phyloP scores from a whole-genome alignment of 768 basidiomycete genomes.

The Multifurca ochricompacta region DNA sequence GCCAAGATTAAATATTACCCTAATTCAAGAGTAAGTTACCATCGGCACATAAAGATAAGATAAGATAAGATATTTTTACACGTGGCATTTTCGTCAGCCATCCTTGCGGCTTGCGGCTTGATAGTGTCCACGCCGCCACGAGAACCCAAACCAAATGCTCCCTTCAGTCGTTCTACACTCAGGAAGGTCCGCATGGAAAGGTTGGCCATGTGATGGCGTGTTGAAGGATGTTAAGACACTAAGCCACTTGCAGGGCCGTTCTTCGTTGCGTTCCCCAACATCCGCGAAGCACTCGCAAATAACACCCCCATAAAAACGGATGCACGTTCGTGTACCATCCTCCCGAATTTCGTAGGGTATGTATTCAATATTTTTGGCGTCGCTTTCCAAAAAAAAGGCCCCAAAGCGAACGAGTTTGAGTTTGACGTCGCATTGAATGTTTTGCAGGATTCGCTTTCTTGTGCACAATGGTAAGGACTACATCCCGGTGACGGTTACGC shows the following conservation, averaged over 20 bases:
- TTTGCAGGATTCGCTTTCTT: conserved; percentile 69
- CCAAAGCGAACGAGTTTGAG: too few species aligned
- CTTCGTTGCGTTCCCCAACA: conserved; percentile 87
- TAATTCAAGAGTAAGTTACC: too few species aligned
- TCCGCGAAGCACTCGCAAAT: conserved; percentile 70
- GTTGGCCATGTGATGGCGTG: conserved; percentile 29
- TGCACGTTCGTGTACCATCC: conserved; percentile 82
- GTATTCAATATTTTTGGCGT: conserved; percentile 23
- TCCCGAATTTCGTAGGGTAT: conserved; percentile 94
- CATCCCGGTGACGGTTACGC: conserved; percentile 75
- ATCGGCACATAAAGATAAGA: too few species aligned
- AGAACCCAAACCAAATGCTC: conserved; percentile 39
- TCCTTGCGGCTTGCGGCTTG: too few species aligned
- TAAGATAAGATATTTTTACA: too few species aligned
- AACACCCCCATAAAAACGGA: conserved; percentile 85
- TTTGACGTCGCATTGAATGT: background rate
- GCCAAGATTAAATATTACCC: background rate
- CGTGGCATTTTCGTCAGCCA: too few species aligned
- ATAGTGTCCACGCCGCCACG: too few species aligned
- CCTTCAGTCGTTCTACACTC: conserved; percentile 52
- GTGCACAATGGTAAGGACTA: conserved; percentile 95
- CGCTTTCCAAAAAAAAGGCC: too few species aligned
- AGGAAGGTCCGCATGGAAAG: conserved; percentile 82
- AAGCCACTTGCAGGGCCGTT: conserved; percentile 60
- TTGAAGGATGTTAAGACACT: background rate